Conservation (phyloP, 768 basidiomycete genomes). For the Agaricus blazei region DNA sequence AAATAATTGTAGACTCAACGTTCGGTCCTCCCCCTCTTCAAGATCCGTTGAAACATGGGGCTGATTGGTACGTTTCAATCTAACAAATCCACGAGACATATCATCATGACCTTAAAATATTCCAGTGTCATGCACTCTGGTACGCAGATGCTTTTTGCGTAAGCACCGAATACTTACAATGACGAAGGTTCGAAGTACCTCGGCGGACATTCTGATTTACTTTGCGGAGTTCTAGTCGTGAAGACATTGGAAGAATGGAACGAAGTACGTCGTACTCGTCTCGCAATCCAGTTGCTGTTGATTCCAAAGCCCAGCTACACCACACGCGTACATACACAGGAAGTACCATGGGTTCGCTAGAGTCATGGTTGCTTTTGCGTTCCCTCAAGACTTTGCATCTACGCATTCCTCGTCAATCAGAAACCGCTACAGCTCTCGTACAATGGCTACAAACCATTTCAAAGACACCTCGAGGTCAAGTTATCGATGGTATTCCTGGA, state of each 20-base stretch:
- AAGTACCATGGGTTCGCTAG: conserved; percentile 70
- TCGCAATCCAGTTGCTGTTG: background rate
- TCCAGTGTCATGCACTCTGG: conserved; percentile 57
- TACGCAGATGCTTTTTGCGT: conserved; percentile 15
- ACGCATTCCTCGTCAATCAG: conserved; percentile 72
- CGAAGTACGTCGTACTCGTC: conserved; percentile 31
- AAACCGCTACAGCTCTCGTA: conserved; percentile 66
- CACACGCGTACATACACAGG: conserved; percentile 60
- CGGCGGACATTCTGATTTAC: conserved; percentile 81
- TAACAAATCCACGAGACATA: background rate
- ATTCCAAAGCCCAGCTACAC: conserved; percentile 43
- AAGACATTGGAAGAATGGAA: conserved; percentile 62
- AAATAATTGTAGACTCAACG: conserved; percentile 77
- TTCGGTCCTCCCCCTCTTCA: conserved; percentile 88
- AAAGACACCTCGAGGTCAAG: conserved; percentile 38
- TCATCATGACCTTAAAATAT: background rate
- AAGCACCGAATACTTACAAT: no score
- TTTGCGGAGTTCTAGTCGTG: conserved; percentile 73
- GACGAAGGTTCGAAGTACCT: conserved; percentile 74
- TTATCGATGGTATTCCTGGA: conserved; percentile 64
- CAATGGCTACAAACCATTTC: conserved; percentile 63
- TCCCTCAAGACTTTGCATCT: conserved; percentile 82
- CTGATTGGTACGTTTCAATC: conserved; percentile 49
- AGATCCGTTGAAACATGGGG: conserved; percentile 83
- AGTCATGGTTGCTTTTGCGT: conserved; percentile 80